Evolutionary conservation across 2,329 filamentous ascomycete genomes (phyloP).

Genomic region (Phaeosphaeria sp.): DNA sequence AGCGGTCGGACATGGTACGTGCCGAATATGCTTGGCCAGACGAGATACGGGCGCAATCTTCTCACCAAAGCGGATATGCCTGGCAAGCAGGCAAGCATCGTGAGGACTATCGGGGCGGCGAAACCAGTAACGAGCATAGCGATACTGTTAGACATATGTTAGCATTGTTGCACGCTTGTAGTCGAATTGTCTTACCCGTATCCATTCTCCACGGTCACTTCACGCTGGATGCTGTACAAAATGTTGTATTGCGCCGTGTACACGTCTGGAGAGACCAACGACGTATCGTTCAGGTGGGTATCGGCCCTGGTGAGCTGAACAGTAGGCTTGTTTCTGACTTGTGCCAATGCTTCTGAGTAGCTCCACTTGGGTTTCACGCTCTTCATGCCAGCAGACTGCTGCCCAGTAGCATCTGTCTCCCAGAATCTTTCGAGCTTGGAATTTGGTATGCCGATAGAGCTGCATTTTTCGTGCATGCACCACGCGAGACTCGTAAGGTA

Average conservation of each 20-base stretch:
- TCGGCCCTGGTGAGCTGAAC: constrained; percentile 9
- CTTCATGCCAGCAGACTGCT: constrained; percentile 3
- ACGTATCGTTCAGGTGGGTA: constrained; percentile 20
- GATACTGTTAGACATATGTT: constrained; percentile 30
- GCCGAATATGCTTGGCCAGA: constrained; percentile 22
- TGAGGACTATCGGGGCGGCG: constrained; percentile 23
- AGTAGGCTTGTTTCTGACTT: not conserved
- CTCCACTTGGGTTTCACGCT: constrained; percentile 22
- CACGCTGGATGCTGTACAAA: constrained; percentile 13
- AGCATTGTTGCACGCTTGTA: constrained; percentile 36
- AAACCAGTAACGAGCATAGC: constrained; percentile 26
- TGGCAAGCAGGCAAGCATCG: constrained; percentile 18
- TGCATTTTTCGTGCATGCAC: constrained; percentile 36
- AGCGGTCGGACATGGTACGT: constrained; percentile 22
- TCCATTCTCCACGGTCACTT: constrained; percentile 18
- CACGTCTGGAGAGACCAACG: constrained; percentile 5
- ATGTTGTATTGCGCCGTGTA: constrained; percentile 11
- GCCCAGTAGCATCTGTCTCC: constrained; percentile 11
- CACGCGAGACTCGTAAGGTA: constrained; percentile 39
- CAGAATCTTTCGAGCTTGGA: constrained; percentile 32
- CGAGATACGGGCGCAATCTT: constrained; percentile 19
- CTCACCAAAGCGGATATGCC: constrained; percentile 14
- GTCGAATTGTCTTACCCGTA: constrained; percentile 14
- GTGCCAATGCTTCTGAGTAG: constrained; percentile 21
- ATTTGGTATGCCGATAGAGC: constrained; percentile 6